Evolutionary conservation across 495 filamentous ascomycete species (phyloP).

Genomic region (Hapsidospora chrysogenum): DNA sequence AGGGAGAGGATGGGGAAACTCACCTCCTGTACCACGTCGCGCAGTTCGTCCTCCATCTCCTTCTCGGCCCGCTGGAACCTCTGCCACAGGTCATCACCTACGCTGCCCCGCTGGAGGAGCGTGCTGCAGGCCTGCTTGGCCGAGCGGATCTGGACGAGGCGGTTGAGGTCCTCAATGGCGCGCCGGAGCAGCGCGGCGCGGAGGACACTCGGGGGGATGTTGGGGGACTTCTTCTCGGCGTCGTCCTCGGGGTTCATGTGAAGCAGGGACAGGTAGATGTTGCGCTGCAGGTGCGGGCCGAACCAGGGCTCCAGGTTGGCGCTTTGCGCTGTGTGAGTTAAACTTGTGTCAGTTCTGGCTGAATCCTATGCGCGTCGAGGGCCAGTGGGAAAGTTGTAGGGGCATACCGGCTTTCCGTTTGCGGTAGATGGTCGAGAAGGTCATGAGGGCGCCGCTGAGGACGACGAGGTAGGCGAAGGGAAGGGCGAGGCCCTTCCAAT

Average conservation of each 20-base stretch:
- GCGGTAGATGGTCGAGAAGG: conserved; percentile 83
- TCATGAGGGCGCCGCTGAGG: conserved; percentile 71
- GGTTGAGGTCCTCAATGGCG: conserved; percentile 78
- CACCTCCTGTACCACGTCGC: conserved; percentile 88
- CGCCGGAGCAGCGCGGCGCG: conserved; percentile 82
- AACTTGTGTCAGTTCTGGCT: conserved; percentile 4
- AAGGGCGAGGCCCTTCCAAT: conserved; percentile 68
- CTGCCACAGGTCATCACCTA: conserved; percentile 95
- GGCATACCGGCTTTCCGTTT: conserved; percentile 77
- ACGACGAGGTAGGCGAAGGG: conserved; percentile 78
- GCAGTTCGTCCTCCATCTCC: conserved; percentile 91
- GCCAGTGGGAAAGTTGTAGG: neutral
- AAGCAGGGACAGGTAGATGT: conserved; percentile 84
- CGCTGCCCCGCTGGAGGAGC: conserved; percentile 73
- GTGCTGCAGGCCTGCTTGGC: conserved; percentile 73
- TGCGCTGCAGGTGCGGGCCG: conserved; percentile 69
- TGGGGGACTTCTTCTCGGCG: conserved; percentile 45
- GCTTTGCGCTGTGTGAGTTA: conserved; percentile 39
- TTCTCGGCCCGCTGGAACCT: conserved; percentile 80
- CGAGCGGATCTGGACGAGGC: conserved; percentile 68
- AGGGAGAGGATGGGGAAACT: conserved; percentile 4
- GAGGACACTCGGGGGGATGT: conserved; percentile 69
- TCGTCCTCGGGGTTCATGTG: conserved; percentile 60
- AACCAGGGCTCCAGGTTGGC: conserved; percentile 87
- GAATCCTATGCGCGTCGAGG: neutral